phyloP scores from a whole-genome alignment of 2,329 filamentous ascomycete genomes.

The Fusarium verticillioides region DNA sequence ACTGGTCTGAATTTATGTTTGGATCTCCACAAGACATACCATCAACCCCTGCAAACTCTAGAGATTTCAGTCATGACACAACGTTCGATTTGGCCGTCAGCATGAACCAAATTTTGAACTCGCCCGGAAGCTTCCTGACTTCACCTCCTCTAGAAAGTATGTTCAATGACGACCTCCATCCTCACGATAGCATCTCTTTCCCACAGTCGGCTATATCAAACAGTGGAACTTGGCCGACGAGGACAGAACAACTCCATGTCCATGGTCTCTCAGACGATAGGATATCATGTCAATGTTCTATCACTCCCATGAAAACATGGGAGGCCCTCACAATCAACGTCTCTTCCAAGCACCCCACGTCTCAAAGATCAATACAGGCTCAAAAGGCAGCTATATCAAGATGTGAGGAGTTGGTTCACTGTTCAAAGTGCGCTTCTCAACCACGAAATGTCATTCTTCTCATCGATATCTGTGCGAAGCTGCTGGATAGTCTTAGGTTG shows the following conservation, averaged over 20 bases:
- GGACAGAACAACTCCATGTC: neutral
- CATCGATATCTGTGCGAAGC: neutral
- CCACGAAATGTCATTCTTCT: neutral
- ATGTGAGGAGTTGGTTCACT: neutral
- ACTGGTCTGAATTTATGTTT: neutral
- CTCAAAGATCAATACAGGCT: neutral
- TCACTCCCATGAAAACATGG: neutral
- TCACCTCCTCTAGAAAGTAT: neutral
- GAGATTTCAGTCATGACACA: neutral
- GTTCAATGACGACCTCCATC: neutral
- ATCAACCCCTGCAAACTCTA: neutral
- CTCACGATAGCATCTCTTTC: neutral
- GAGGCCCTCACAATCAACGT: neutral
- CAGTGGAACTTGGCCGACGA: too few relatives aligned
- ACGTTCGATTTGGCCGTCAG: neutral
- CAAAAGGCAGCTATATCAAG: neutral
- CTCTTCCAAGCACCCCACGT: neutral
- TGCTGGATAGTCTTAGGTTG: neutral
- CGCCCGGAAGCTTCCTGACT: neutral
- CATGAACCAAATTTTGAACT: neutral
- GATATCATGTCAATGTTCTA: neutral
- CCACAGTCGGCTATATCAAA: neutral
- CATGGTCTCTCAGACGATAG: too few relatives aligned
- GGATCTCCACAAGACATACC: neutral
- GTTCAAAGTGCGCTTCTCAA: neutral